Evolutionary conservation across 805 yeast species (phyloP), one percentile per base, ranked within the genome.

Genomic region (Ogataea pignaliae): DNA sequence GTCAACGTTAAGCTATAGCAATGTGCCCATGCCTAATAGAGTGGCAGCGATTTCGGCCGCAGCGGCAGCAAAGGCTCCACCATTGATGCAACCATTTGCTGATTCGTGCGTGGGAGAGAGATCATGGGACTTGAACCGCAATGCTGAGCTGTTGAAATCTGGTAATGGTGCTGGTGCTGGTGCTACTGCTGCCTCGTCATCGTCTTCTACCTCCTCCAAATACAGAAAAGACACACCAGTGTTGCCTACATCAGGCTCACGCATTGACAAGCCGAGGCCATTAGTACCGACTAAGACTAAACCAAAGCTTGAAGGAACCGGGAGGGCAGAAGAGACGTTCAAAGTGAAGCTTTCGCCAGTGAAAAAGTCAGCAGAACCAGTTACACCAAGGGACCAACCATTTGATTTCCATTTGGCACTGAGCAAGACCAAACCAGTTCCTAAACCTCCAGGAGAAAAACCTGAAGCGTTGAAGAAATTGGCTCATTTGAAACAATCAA

Each of bases 21-120:
- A 50, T 39, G 37, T 55, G 12, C 60, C 57, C 10, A 46, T 46
- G 46, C 60, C 60, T 2, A 39, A 40, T 13, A 29, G 46, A 1
- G 9, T 51, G 10, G 42, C 41, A 13, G 57, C 48, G 1, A 38
- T 52, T 29, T 56, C 57, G 3, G 59, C 60, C 2, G 18, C 48
- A 1, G 52, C 56, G 1, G 57, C 56, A 6, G 60, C 60, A 4
- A 53, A 50, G 36, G 59, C 61, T 0, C 58, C 55, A 14, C 48
- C 47, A 13, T 43, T 55, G 36, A 48, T 36, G 42, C 40, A 21
- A 40, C 42, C 15, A 10, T 34, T 36, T 10, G 40, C 43, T 8
- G 54, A 51, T 14, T 30, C 50, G 5, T 18, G 52, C 1, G 34
- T 45, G 3, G 54, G 52, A 9, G 55, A 49, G 29, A 44, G 48